Conservation (phyloP, 441 rosid species). For the Manihot esculenta region DNA sequence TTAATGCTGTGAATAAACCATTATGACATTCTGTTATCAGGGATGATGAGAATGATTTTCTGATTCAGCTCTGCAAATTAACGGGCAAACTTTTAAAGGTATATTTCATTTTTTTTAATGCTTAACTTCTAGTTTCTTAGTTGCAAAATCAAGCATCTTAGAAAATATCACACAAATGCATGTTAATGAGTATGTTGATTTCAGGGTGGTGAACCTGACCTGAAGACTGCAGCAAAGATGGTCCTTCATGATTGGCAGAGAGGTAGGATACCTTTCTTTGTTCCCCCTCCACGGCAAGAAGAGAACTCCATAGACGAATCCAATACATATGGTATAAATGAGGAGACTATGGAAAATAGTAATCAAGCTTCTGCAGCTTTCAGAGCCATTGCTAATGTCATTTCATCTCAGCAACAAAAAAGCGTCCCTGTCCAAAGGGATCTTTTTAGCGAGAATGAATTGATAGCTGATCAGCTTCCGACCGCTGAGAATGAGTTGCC, state of each 20-base stretch:
- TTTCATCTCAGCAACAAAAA: constrained; percentile 72
- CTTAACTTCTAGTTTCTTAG: constrained; percentile 3
- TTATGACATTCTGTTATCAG: constrained; percentile 33
- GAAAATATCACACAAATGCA: background rate
- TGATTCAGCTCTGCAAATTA: constrained; percentile 74
- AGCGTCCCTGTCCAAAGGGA: constrained; percentile 81
- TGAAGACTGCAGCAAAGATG: constrained; percentile 88
- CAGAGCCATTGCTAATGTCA: constrained; percentile 72
- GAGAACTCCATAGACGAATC: constrained; percentile 32
- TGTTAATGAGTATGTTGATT: constrained; percentile 4
- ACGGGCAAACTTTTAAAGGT: constrained; percentile 88
- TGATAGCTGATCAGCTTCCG: constrained; percentile 26
- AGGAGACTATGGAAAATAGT: constrained; percentile 47
- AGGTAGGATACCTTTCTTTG: constrained; percentile 85
- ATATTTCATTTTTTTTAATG: constrained; percentile 17
- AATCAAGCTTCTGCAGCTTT: constrained; percentile 63
- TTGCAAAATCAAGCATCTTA: background rate
- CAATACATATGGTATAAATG: constrained; percentile 35
- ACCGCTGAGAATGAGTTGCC: constrained; percentile 11
- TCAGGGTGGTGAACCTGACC: constrained; percentile 93
- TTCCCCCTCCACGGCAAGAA: constrained; percentile 65
- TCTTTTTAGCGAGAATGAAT: constrained; percentile 62
- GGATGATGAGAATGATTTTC: constrained; percentile 82
- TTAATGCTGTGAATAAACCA: background rate
- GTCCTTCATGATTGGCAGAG: constrained; percentile 98